These are phyloP conservation scores for Saccharum hybrid DNA, from an alignment of 202 grass and related monocot genomes.

Conservation along the genomic window DNA sequence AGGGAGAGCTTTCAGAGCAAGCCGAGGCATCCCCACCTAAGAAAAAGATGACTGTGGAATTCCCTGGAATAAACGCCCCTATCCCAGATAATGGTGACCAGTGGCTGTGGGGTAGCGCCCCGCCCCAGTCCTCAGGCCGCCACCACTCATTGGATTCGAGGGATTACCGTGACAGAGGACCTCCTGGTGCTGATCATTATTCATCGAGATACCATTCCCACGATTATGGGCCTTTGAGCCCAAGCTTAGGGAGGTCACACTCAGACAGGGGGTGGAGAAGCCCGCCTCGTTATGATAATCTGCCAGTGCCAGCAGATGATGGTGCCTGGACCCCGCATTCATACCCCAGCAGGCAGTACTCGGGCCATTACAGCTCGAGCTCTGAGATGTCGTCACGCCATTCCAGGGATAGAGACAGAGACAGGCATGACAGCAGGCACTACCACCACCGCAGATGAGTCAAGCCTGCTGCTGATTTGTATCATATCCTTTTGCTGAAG, in stretches of 20 bases:
- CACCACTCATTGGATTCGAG: conserved; percentile 46
- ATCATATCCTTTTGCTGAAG: conserved; percentile 14
- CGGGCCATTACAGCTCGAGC: conserved; percentile 29
- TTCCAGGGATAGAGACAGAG: conserved; percentile 38
- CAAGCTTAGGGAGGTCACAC: conserved; percentile 44
- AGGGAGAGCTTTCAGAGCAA: conserved; percentile 75
- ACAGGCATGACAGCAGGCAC: conserved; percentile 51
- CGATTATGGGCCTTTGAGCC: conserved; percentile 37
- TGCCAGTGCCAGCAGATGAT: conserved; percentile 28
- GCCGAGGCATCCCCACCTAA: conserved; percentile 44
- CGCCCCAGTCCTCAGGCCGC: conserved; percentile 41
- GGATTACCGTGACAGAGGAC: conserved; percentile 51
- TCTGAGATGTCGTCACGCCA: conserved; percentile 40
- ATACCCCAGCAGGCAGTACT: conserved; percentile 40
- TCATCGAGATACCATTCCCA: conserved; percentile 63
- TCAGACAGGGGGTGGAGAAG: conserved; percentile 61
- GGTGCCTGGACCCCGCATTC: conserved; percentile 42
- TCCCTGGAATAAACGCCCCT: conserved; percentile 90
- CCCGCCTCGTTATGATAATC: conserved; percentile 50
- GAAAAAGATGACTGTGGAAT: conserved; percentile 77
- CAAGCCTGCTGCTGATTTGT: conserved; percentile 18
- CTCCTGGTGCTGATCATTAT: conserved; percentile 50
- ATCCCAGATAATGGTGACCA: conserved; percentile 82
- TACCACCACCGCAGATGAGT: conserved; percentile 51
- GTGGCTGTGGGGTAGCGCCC: conserved; percentile 64